phyloP scores from a whole-genome alignment of 805 yeast species.

The Hermanozyma aechmeae region DNA sequence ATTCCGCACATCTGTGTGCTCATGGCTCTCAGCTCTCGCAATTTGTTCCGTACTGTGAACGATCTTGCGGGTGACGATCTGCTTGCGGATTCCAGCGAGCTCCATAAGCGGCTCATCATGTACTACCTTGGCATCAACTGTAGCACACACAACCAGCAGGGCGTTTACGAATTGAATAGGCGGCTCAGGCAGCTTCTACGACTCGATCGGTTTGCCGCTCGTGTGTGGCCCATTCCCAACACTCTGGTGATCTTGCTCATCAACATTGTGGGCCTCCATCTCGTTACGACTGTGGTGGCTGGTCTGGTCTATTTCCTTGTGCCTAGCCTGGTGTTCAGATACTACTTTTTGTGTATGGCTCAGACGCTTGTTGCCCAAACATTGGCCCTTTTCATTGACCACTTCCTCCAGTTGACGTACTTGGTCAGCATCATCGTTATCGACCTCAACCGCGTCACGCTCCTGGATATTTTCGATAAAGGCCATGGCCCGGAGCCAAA shows the following conservation, averaged over 20 bases:
- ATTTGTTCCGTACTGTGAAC: slow-evolving; percentile 17
- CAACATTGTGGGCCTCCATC: slow-evolving; percentile 11
- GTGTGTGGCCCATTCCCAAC: slow-evolving; percentile 14
- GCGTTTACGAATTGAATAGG: slow-evolving; percentile 6
- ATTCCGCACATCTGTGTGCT: slow-evolving; percentile 14
- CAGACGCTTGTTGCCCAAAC: no score
- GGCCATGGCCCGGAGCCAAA: slow-evolving; percentile 1
- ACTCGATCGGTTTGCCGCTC: slow-evolving; percentile 3
- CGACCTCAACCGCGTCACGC: slow-evolving; percentile 56
- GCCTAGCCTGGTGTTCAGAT: no score
- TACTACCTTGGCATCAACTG: slow-evolving; percentile 20
- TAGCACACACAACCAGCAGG: slow-evolving; percentile 7
- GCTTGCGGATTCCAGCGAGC: slow-evolving; percentile 7
- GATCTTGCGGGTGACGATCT: slow-evolving; percentile 17
- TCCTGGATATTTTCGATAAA: slow-evolving; percentile 36
- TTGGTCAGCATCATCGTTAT: slow-evolving; percentile 57
- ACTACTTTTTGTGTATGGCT: no score
- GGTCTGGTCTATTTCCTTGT: no score
- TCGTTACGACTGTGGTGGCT: no score
- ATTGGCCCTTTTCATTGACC: slow-evolving; percentile 51
- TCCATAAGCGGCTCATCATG: slow-evolving; percentile 18
- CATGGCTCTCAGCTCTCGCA: slow-evolving; percentile 20
- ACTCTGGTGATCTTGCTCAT: slow-evolving; percentile 13
- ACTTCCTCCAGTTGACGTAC: slow-evolving; percentile 52
- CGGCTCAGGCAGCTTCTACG: slow-evolving; percentile 4